A percentile compares a stretch with the other conserved stretches of the same genome.
Evolutionary conservation across 805 yeast genomes (phyloP).

Genomic region (Jamesozyma rosinii): DNA sequence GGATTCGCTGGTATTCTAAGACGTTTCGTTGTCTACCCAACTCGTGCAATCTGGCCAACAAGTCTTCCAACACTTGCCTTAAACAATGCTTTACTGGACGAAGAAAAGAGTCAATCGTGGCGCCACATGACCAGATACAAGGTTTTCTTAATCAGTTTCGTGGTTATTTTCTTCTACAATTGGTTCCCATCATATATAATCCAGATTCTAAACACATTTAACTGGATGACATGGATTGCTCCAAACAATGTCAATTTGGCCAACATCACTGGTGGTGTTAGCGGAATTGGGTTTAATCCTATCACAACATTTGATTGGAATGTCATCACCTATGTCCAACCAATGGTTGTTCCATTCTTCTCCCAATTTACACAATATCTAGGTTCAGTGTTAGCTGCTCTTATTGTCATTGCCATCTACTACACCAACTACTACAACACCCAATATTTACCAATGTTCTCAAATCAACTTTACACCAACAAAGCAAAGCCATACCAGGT

Average conservation of each 20-base stretch:
- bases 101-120: constrained; percentile 24
- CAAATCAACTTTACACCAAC: constrained; percentile 46
- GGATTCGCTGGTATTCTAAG: constrained; percentile 60
- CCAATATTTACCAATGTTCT: constrained; percentile 35
- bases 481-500: constrained; percentile 42
- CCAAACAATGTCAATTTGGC: constrained; percentile 43
- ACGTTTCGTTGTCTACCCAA: constrained; percentile 46
- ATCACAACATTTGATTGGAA: constrained; percentile 48
- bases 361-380: constrained; percentile 26
- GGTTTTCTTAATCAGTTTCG: constrained; percentile 28
- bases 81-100: constrained; percentile 37
- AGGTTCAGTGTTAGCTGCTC: constrained; percentile 31
- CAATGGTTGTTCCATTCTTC: constrained; percentile 39
- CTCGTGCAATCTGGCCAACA: constrained; percentile 46
- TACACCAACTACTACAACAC: constrained; percentile 36
- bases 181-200: constrained; percentile 41
- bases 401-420: constrained; percentile 32
- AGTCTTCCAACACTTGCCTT: constrained; percentile 40
- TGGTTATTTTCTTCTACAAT: constrained; percentile 33
- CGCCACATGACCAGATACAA: constrained; percentile 31
- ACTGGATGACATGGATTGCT: constrained; percentile 52
- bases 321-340: constrained; percentile 27
- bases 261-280: constrained; percentile 38
- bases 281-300: constrained; percentile 48
- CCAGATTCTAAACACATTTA: constrained; percentile 35